These are phyloP conservation scores for Chloromonas sp. DNA, from an alignment of 163 green algal genomes.

Conservation along the genomic window DNA sequence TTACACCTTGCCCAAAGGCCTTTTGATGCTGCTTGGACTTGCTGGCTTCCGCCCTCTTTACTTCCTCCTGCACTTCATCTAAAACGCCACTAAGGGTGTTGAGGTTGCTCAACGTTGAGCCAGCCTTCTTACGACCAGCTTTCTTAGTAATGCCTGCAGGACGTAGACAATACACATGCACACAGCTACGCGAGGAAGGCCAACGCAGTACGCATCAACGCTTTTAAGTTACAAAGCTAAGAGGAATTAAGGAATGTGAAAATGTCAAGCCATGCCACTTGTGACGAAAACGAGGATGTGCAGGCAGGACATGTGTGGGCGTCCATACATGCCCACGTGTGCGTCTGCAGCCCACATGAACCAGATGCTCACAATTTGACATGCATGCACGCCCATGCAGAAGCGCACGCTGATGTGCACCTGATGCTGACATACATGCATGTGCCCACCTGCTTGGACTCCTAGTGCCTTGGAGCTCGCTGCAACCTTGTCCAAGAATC, in stretches of 20 bases:
- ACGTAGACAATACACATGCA: background rate
- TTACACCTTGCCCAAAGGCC: constrained; percentile 1
- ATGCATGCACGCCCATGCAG: background rate
- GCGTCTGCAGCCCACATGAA: background rate
- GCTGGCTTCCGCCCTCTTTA: background rate
- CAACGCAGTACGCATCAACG: too few species aligned
- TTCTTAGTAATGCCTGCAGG: background rate
- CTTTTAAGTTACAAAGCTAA: too few species aligned
- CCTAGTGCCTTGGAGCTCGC: background rate
- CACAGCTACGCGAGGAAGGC: too few species aligned
- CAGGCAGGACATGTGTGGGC: too few species aligned
- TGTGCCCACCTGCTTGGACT: background rate
- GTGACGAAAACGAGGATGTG: too few species aligned
- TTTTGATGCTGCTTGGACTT: background rate
- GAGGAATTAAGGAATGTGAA: too few species aligned
- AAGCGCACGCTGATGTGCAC: background rate
- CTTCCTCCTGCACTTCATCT: background rate
- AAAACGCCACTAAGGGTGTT: background rate
- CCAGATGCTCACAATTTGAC: background rate
- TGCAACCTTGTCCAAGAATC: constrained; percentile 7
- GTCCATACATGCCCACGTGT: background rate
- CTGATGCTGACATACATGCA: background rate
- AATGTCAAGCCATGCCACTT: too few species aligned
- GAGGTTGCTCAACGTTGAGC: background rate
- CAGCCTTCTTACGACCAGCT: background rate